Evolutionary conservation across 176 grass and related monocot species (phyloP).

Genomic region (Urochloa ruziziensis): DNA sequence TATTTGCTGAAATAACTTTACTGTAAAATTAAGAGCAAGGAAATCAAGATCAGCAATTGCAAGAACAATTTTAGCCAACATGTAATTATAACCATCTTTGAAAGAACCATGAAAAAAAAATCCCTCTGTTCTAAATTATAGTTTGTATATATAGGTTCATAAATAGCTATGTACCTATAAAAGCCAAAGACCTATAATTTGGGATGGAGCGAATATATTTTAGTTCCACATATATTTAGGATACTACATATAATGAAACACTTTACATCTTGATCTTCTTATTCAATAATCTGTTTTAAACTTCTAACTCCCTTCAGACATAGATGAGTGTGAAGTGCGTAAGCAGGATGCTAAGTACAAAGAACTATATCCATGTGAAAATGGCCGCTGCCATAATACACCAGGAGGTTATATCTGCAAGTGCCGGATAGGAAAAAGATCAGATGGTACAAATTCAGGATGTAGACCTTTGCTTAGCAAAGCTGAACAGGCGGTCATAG

Average conservation of each 20-base stretch:
- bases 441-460: constrained; percentile 14
- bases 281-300: too few relatives aligned
- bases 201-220: too few relatives aligned
- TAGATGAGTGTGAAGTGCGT: constrained; percentile 27
- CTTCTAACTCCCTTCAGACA: background rate
- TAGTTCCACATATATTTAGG: background rate
- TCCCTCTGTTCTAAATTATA: too few relatives aligned
- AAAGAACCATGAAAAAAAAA: too few relatives aligned
- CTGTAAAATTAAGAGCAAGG: background rate
- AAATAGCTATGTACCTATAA: too few relatives aligned
- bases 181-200: too few relatives aligned
- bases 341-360: background rate
- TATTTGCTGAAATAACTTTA: background rate
- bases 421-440: constrained; percentile 25
- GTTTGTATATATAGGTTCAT: too few relatives aligned
- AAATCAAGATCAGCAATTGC: background rate
- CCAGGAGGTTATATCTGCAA: constrained; percentile 28
- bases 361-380: constrained; percentile 28
- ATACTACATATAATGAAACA: too few relatives aligned
- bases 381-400: constrained; percentile 32
- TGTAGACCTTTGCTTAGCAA: background rate
- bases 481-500: background rate
- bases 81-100: background rate
- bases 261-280: too few relatives aligned
- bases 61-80: background rate